A percentile compares a stretch with the other conserved stretches of the same genome.
phyloP scores from a whole-genome alignment of 2,329 filamentous ascomycete species.

The Cytospora mali region DNA sequence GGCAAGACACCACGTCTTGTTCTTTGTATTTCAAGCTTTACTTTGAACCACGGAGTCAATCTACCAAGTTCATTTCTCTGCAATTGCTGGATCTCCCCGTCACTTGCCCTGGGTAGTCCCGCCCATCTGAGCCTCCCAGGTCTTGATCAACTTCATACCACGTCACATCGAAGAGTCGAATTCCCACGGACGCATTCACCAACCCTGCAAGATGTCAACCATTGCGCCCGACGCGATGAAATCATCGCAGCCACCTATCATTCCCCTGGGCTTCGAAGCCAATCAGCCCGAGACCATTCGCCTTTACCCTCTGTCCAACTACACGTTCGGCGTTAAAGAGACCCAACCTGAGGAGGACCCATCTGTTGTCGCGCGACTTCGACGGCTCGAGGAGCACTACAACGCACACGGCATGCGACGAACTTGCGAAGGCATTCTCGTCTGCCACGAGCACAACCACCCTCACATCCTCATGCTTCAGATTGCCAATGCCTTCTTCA shows the following conservation, averaged over 20 bases:
- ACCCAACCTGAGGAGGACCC: conserved; percentile 97
- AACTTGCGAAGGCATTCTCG: conserved; percentile 93
- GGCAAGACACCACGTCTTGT: neutral
- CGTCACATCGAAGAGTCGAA: neutral
- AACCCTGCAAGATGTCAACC: conserved; percentile 69
- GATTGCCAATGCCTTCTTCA: conserved; percentile 99
- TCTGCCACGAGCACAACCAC: conserved; percentile 99
- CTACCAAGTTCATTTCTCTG: neutral
- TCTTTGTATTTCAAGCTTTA: neutral
- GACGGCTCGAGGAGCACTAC: conserved; percentile 96
- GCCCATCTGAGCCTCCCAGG: neutral
- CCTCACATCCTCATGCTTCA: conserved; percentile 98
- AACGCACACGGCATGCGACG: conserved; percentile 90
- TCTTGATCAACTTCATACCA: neutral
- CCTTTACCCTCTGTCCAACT: conserved; percentile 94
- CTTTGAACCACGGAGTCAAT: neutral
- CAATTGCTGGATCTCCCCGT: neutral
- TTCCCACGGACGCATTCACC: neutral
- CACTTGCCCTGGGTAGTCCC: neutral
- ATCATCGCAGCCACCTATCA: conserved; percentile 75
- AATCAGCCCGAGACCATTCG: conserved; percentile 90
- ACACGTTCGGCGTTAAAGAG: conserved; percentile 98
- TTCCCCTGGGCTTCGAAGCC: conserved; percentile 81
- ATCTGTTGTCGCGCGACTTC: conserved; percentile 87
- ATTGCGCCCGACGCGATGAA: conserved; percentile 76